These are phyloP conservation scores for Rhizopus microsporus DNA, from an alignment of 371 early-diverging fungal species.

Conservation along the genomic window DNA sequence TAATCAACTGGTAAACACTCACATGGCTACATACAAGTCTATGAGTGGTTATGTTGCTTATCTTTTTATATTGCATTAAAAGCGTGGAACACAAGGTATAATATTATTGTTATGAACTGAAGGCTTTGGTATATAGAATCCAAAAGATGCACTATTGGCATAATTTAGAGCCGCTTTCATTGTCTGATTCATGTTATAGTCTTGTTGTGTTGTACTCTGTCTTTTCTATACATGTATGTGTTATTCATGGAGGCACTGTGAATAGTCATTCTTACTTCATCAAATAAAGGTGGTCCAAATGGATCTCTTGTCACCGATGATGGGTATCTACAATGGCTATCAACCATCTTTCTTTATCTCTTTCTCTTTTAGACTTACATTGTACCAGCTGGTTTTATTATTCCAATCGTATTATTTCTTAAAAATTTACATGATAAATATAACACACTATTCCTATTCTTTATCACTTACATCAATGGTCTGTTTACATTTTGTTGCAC, in stretches of 20 bases:
- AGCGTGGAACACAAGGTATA: slow-evolving; percentile 6
- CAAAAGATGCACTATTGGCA: slow-evolving; percentile 1
- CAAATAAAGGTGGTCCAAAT: neutral
- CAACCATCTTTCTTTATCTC: neutral
- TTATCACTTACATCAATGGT: neutral
- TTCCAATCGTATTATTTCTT: neutral
- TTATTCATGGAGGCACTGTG: neutral
- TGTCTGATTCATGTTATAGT: slow-evolving; percentile 3
- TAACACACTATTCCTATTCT: too few species aligned
- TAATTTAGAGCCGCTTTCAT: neutral
- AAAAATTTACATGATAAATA: too few species aligned
- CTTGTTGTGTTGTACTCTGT: neutral
- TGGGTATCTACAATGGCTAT: neutral
- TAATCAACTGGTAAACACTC: too few species aligned
- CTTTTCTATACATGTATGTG: neutral
- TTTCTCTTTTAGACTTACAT: neutral
- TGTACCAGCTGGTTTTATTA: neutral
- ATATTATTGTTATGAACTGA: slow-evolving; percentile 6
- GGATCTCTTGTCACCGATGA: neutral
- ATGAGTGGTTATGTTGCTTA: too few species aligned
- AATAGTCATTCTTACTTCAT: neutral
- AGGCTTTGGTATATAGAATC: slow-evolving; percentile 6
- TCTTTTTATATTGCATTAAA: neutral
- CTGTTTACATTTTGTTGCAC: neutral
- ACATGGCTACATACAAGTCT: too few species aligned